Evolutionary conservation across 2,329 filamentous ascomycete species (phyloP).

Genomic region (Fusarium sp.): DNA sequence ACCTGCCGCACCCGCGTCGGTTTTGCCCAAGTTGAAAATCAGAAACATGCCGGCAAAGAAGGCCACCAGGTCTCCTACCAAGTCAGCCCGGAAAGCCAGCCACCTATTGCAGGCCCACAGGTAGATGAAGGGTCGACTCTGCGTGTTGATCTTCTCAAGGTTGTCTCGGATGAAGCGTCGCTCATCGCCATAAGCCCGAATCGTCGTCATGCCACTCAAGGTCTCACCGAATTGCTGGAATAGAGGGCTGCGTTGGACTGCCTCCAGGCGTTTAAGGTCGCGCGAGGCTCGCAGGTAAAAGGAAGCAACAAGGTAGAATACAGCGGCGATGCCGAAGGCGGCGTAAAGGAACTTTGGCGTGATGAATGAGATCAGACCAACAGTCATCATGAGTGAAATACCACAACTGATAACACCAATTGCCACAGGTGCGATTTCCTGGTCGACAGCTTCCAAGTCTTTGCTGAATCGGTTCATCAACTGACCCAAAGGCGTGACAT

Average conservation of each 20-base stretch:
- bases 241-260: conserved; percentile 89
- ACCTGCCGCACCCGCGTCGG: conserved; percentile 92
- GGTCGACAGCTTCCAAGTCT: conserved; percentile 92
- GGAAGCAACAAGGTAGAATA: conserved; percentile 84
- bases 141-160: conserved; percentile 84
- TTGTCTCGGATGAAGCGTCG: conserved; percentile 94
- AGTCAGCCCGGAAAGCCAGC: conserved; percentile 91
- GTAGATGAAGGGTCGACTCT: conserved; percentile 93
- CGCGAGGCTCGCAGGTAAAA: conserved; percentile 95
- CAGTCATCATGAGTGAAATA: conserved; percentile 79
- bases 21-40: conserved; percentile 79
- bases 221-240: conserved; percentile 99
- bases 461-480: conserved; percentile 99
- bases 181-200: conserved; percentile 95
- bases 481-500: conserved; percentile 93
- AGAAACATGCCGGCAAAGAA: conserved; percentile 96
- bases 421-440: conserved; percentile 92
- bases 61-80: conserved; percentile 87
- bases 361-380: conserved; percentile 85
- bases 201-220: conserved; percentile 91
- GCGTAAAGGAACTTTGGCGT: conserved; percentile 92
- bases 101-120: conserved; percentile 97
- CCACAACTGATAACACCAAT: conserved; percentile 76
- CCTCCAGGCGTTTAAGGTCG: conserved; percentile 94
- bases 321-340: conserved; percentile 80